These are phyloP conservation scores for Rhizopogon vesiculosus DNA, from an alignment of 768 basidiomycete species.

Conservation along the genomic window DNA sequence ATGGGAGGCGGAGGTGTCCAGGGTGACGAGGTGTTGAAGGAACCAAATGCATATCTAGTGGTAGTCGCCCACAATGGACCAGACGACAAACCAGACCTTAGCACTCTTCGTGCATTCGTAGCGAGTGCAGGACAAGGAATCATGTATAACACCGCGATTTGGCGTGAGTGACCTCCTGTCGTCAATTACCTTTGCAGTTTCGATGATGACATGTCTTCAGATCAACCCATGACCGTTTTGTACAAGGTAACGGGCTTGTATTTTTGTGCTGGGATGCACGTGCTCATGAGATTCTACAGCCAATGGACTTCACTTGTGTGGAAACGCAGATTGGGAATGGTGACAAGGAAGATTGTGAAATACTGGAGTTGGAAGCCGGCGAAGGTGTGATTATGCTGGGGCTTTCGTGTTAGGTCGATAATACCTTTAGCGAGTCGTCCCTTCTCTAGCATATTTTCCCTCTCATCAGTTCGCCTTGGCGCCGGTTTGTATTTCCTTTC, in stretches of 20 bases:
- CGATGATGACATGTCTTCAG: constrained; percentile 33
- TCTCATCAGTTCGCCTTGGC: constrained; percentile 56
- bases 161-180: constrained; percentile 67
- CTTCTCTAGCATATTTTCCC: constrained; percentile 55
- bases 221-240: constrained; percentile 89
- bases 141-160: constrained; percentile 75
- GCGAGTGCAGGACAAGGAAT: constrained; percentile 82
- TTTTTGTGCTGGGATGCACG: constrained; percentile 1
- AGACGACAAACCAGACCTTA: constrained; percentile 74
- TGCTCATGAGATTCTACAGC: constrained; percentile 34
- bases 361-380: constrained; percentile 50
- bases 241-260: constrained; percentile 48
- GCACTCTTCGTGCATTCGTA: constrained; percentile 74
- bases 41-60: constrained; percentile 65
- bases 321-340: constrained; percentile 92
- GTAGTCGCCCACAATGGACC: constrained; percentile 78
- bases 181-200: neutral
- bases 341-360: constrained; percentile 77
- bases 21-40: constrained; percentile 40
- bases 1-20: constrained; percentile 61
- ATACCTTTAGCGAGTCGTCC: no score
- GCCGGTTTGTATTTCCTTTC: constrained; percentile 62
- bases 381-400: constrained; percentile 27
- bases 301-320: constrained; percentile 81
- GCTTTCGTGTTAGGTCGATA: no score